Evolutionary conservation across 2,329 filamentous ascomycete species (phyloP).

Genomic region (Byssochlamys sp.): DNA sequence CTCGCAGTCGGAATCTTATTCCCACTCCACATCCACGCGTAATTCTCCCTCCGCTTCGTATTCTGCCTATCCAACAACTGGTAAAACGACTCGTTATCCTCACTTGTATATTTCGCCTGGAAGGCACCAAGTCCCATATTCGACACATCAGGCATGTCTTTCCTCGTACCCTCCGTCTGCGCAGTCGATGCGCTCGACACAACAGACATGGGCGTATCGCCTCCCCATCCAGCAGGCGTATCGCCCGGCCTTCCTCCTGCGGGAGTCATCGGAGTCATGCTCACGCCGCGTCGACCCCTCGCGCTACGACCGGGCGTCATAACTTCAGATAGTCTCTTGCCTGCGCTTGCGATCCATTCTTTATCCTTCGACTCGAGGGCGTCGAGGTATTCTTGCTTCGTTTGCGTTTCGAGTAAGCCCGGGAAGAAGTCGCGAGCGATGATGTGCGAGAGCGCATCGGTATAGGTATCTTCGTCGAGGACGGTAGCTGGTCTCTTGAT

Average conservation of each 20-base stretch:
- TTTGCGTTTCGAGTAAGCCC: slow-evolving; percentile 72
- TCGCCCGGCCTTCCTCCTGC: slow-evolving; percentile 17
- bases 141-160: slow-evolving; percentile 51
- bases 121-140: slow-evolving; percentile 76
- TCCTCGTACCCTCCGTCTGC: slow-evolving; percentile 22
- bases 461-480: slow-evolving; percentile 89
- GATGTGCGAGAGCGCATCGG: slow-evolving; percentile 79
- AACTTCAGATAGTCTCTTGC: slow-evolving; percentile 60
- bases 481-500: slow-evolving; percentile 84
- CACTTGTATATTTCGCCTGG: slow-evolving; percentile 87
- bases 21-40: slow-evolving; percentile 77
- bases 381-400: slow-evolving; percentile 83
- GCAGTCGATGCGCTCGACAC: slow-evolving; percentile 31
- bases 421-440: slow-evolving; percentile 96
- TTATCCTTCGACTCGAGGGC: slow-evolving; percentile 77
- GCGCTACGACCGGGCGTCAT: slow-evolving; percentile 64
- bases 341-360: slow-evolving; percentile 76
- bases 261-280: slow-evolving; percentile 20
- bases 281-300: slow-evolving; percentile 27
- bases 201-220: slow-evolving; percentile 63
- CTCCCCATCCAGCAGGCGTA: slow-evolving; percentile 45
- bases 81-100: slow-evolving; percentile 97
- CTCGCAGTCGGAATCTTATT: slow-evolving; percentile 67
- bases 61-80: slow-evolving; percentile 85
- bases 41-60: slow-evolving; percentile 69